phyloP scores from a whole-genome alignment of 345 rosid species.

The Schrenkiella parvula region DNA sequence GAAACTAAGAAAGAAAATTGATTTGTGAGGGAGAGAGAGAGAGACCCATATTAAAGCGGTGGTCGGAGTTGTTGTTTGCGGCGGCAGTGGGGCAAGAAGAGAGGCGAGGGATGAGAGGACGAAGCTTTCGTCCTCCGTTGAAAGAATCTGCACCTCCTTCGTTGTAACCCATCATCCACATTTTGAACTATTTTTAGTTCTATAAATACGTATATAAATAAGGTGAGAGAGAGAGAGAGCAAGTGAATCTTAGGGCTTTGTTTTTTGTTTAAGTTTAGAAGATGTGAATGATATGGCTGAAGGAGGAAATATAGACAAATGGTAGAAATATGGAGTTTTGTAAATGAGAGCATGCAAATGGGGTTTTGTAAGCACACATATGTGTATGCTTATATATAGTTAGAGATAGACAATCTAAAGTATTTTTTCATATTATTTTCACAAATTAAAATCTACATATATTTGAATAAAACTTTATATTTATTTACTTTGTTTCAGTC shows the following conservation, averaged over 20 bases:
- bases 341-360: slow-evolving; percentile 34
- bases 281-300: slow-evolving; percentile 31
- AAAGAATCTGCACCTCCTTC: slow-evolving; percentile 64
- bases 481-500: background rate
- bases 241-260: slow-evolving; percentile 3
- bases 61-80: slow-evolving; percentile 54
- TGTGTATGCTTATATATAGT: background rate
- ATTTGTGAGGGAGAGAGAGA: background rate
- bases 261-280: background rate
- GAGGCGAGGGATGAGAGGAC: slow-evolving; percentile 82
- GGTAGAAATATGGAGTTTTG: slow-evolving; percentile 20
- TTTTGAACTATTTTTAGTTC: slow-evolving; percentile 21
- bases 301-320: slow-evolving; percentile 3
- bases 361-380: background rate
- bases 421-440: background rate
- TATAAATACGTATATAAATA: background rate
- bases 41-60: slow-evolving; percentile 44
- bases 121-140: slow-evolving; percentile 64
- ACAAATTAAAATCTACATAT: background rate
- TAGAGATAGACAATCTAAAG: background rate
- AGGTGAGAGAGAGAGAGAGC: background rate
- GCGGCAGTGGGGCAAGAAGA: slow-evolving; percentile 39
- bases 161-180: slow-evolving; percentile 94
- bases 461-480: background rate
- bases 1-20: background rate